These are phyloP conservation scores for Aureobasidium sp. DNA, from an alignment of 2,329 filamentous ascomycete genomes.

Conservation along the genomic window DNA sequence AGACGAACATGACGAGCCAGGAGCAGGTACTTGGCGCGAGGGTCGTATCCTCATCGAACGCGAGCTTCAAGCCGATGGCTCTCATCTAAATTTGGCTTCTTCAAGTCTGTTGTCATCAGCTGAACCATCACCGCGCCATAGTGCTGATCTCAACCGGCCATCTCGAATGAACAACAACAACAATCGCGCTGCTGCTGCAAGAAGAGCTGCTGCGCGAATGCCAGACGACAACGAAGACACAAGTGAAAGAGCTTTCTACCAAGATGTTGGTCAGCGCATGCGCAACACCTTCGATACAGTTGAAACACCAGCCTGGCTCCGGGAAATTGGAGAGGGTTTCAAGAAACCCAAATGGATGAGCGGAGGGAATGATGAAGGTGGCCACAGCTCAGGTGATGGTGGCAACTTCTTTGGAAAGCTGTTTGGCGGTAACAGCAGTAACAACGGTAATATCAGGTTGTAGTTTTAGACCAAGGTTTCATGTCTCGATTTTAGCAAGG, in stretches of 20 bases:
- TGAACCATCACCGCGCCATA: constrained; percentile 9
- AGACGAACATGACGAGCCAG: constrained; percentile 55
- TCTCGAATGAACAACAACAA: constrained; percentile 10
- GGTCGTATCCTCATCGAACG: constrained; percentile 84
- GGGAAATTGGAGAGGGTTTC: constrained; percentile 60
- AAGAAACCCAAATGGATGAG: constrained; percentile 79
- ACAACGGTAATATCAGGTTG: constrained; percentile 15
- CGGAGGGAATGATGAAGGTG: constrained; percentile 29
- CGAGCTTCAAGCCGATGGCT: constrained; percentile 48
- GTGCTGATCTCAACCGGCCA: constrained; percentile 14
- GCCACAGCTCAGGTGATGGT: constrained; percentile 18
- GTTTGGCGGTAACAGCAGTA: constrained; percentile 27
- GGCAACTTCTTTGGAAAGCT: constrained; percentile 23
- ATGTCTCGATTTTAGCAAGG: neutral
- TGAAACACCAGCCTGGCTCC: constrained; percentile 75
- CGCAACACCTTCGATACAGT: constrained; percentile 86
- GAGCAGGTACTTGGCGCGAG: constrained; percentile 82
- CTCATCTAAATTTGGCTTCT: constrained; percentile 31
- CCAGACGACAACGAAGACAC: constrained; percentile 48
- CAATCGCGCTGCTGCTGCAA: neutral
- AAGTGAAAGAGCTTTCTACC: constrained; percentile 69
- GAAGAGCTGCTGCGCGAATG: constrained; percentile 2
- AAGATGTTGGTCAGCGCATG: constrained; percentile 74
- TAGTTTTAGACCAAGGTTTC: neutral
- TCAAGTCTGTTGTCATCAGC: constrained; percentile 12